Evolutionary conservation across 805 yeast species (phyloP).

Genomic region (Ogataea corticis): DNA sequence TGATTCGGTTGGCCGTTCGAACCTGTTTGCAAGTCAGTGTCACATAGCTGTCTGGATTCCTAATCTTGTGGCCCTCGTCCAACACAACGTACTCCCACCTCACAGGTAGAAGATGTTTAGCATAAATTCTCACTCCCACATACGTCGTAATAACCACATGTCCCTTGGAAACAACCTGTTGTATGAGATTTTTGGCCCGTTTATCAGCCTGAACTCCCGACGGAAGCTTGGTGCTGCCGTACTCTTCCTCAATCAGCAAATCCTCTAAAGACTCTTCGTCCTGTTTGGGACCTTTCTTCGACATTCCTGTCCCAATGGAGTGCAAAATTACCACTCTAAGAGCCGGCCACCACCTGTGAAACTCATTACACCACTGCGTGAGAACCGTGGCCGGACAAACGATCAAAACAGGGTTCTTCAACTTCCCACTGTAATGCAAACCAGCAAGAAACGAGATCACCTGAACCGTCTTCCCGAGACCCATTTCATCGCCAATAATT

Average conservation of each 20-base stretch:
- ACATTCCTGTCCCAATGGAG: constrained; percentile 90
- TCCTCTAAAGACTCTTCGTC: constrained; percentile 51
- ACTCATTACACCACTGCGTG: constrained; percentile 96
- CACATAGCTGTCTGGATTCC: constrained; percentile 91
- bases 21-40: constrained; percentile 83
- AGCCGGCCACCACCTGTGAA: constrained; percentile 98
- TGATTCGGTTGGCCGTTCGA: constrained; percentile 80
- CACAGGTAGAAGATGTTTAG: constrained; percentile 64
- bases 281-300: constrained; percentile 25
- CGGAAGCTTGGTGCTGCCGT: constrained; percentile 27
- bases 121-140: constrained; percentile 48
- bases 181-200: constrained; percentile 44
- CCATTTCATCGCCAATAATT: constrained; percentile 98
- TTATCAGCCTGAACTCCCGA: constrained; percentile 31
- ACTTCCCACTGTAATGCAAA: constrained; percentile 73
- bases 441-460: constrained; percentile 90
- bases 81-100: constrained; percentile 89
- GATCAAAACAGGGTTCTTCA: constrained; percentile 76
- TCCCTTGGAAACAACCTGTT: constrained; percentile 63
- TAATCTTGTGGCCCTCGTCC: constrained; percentile 96
- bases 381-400: constrained; percentile 97
- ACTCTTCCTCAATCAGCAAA: constrained; percentile 41
- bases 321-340: constrained; percentile 82
- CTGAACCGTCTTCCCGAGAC: constrained; percentile 93
- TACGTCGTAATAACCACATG: constrained; percentile 90